Base-by-base conservation (phyloP, 2,329 filamentous ascomycete genomes). In the Hymenoscyphus salicellus region DNA sequence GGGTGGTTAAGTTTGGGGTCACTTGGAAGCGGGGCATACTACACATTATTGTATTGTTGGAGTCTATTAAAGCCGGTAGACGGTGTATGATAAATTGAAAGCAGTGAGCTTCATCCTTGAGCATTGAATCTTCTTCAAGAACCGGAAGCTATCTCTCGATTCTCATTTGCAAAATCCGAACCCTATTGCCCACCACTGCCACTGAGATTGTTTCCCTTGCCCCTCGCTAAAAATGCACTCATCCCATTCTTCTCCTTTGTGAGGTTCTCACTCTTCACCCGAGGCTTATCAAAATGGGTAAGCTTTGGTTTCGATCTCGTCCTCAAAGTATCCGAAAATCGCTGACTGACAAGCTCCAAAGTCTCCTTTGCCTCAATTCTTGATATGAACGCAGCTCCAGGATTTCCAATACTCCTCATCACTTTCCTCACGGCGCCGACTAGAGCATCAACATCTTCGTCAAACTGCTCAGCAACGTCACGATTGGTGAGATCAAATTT, bases 301-400 rank as follows among this genome's bases (percentile, higher is more conserved):
- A 85, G 82, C 7, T 90, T 89, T 84, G 88, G 88, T 7, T 92
- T 91, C 73, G 72, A 74, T 8, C 81, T 86, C 59, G 86, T 91
- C 72, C 90, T 89, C 68, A 91, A 85, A 2, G 86, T 84, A 74
- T 89, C 87, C 57, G 87, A 78, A 16, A 97, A 80, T 63, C 93
- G 86, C 72, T 90, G 87, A 65, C 88, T 84, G n/a, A 97, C 79
- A 64, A 87, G 83, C 71, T 96, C 90, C 46, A 96, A 81, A 11
- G 84, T 82, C 62, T 87, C 87, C 77, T 96, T 97, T 14, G 90
- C 87, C 72, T 96, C 87, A 33, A 91, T 89, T 33, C 90, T 84
- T 17, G 84, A 83, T 64, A 95, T 81, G 71, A 90, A 86, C 26
- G 86, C 86, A 55, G 91, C 89, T 49, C 91, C 91, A 0, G 88